Conservation (phyloP, 176 grass and related monocot species). For the Lolium perenne region DNA sequence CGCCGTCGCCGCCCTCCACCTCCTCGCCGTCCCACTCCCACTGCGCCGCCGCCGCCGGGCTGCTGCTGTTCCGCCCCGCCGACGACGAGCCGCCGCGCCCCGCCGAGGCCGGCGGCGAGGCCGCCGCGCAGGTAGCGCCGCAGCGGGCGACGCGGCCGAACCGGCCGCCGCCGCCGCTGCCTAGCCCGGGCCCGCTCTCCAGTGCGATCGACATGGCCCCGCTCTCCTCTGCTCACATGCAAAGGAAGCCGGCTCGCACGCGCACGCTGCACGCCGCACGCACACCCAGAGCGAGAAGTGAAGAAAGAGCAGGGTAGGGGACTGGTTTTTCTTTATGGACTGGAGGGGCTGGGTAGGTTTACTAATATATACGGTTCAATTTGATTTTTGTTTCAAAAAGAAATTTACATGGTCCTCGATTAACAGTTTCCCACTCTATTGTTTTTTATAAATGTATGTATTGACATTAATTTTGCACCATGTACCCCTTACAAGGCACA, state of each 20-base stretch:
- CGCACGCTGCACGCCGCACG: conserved; percentile 42
- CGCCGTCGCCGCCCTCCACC: conserved; percentile 71
- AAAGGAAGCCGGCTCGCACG: conserved; percentile 46
- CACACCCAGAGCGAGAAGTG: conserved; percentile 10
- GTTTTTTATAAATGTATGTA: no score
- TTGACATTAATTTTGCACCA: no score
- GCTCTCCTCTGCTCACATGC: conserved; percentile 46
- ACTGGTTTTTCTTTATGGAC: conserved; percentile 6
- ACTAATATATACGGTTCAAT: no score
- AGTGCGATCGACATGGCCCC: conserved; percentile 79
- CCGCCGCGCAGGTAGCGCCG: conserved; percentile 46
- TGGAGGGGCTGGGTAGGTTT: background rate
- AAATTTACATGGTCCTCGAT: no score
- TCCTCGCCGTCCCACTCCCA: conserved; percentile 70
- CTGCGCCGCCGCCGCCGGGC: conserved; percentile 50
- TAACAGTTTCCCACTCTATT: no score
- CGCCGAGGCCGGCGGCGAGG: conserved; percentile 45
- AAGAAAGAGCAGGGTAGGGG: conserved; percentile 19
- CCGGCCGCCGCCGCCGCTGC: conserved; percentile 27
- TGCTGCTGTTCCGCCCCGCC: conserved; percentile 66
- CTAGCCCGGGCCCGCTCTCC: conserved; percentile 48
- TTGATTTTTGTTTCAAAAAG: no score
- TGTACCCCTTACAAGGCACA: no score
- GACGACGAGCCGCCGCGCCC: conserved; percentile 68
- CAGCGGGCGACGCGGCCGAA: conserved; percentile 50